Evolutionary conservation across 805 yeast genomes (phyloP), one percentile per base, ranked within the genome.

Genomic region (Nakazawaea sp.): DNA sequence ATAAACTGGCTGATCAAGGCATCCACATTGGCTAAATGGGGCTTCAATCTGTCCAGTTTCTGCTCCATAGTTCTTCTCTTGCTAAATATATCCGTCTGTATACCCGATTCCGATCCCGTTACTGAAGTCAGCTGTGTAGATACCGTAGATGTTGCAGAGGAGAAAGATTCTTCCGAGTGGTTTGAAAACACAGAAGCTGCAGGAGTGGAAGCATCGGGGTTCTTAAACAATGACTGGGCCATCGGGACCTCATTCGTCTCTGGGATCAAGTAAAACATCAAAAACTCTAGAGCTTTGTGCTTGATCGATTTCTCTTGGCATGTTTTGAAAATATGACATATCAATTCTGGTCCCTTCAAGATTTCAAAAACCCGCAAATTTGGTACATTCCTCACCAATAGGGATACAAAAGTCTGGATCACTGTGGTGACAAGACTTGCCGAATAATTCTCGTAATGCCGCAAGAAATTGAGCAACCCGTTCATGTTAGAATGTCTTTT

Each of bases 241-340:
- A n/a, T n/a, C n/a, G n/a, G n/a, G n/a, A n/a, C n/a, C n/a, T n/a
- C n/a, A n/a, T n/a, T n/a, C 1, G 70, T 57, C 52, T 81, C 90
- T 10, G 86, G 87, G 7, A 75, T 65, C 38, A 82, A 56, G 49
- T 82, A 81, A 51, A 81, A 78, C 38, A 81, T 72, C 36, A 82
- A 58, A 51, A 81, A 82, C 56, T 82, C 89, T 33, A 82, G 64
- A 10, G 78, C 68, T 46, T 78, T 75, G 44, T 79, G 71, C 46
- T 78, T 78, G 11, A 81, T 68, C 24, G 67, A 67, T 46, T 77
- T 77, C 3, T 69, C 56, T 18, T 52, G 46, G 31, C 57, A 55
- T 19, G 53, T 51, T 39, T 61, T 66, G 50, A 72, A 61, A 10
- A 70, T 46, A 4, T 53, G 49, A 43, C 84, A 78, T 4, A 81